A percentile compares a stretch with the other conserved stretches of the same genome.
phyloP scores from a whole-genome alignment of 345 rosid species.

The Cardamine chenopodiifolia region DNA sequence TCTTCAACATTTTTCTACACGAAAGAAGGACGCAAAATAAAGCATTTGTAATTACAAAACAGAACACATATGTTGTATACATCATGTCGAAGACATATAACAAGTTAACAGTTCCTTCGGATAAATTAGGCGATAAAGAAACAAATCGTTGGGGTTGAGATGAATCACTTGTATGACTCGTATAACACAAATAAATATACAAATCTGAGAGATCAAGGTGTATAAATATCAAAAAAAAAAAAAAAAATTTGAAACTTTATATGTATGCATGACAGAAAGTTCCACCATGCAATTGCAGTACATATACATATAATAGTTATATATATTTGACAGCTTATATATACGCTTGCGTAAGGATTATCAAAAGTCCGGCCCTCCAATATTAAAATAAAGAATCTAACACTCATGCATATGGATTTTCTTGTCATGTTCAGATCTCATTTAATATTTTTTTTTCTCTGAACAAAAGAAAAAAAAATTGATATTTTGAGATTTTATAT shows the following conservation, averaged over 20 bases:
- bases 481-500: background rate
- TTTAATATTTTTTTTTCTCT: background rate
- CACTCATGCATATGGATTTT: slow-evolving; percentile 32
- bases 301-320: background rate
- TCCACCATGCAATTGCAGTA: background rate
- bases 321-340: background rate
- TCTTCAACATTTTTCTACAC: background rate
- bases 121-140: too few species aligned
- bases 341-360: slow-evolving; percentile 6
- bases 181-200: background rate
- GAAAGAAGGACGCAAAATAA: too few species aligned
- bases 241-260: background rate
- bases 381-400: slow-evolving; percentile 32
- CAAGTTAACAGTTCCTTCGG: background rate
- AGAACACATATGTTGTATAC: too few species aligned
- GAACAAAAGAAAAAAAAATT: slow-evolving; percentile 27
- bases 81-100: background rate
- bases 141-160: background rate
- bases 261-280: background rate
- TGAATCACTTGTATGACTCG: background rate
- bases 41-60: background rate
- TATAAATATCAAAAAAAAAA: background rate
- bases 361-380: slow-evolving; percentile 31
- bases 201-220: background rate
- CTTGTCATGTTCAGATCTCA: slow-evolving; percentile 28